A percentile compares a stretch with the other conserved stretches of the same genome.
These are phyloP conservation scores for bread wheat (Triticum aestivum) DNA, from an alignment of 176 grass and related monocot genomes.

Conservation along the genomic window DNA sequence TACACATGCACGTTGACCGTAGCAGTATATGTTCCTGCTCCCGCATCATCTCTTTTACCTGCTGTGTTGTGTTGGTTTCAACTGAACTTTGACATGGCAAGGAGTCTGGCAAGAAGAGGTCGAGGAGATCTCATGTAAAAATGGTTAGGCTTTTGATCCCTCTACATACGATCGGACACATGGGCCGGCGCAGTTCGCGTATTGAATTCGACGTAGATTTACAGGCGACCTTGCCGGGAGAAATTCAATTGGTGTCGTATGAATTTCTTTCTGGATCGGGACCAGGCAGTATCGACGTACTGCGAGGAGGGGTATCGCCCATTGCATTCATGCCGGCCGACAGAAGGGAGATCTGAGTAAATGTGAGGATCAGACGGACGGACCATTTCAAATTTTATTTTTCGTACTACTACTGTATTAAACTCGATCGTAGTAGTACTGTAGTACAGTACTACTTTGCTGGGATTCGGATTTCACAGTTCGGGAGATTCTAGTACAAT, in stretches of 20 bases:
- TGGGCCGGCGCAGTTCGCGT: slow-evolving; percentile 25
- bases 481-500: neutral
- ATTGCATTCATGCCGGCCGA: slow-evolving; percentile 32
- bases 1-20: neutral
- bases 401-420: neutral
- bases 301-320: neutral
- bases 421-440: neutral
- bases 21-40: slow-evolving; percentile 1
- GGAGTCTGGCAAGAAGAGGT: no score
- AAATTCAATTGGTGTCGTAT: neutral
- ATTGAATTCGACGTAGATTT: slow-evolving; percentile 38
- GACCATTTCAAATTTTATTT: slow-evolving; percentile 7
- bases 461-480: neutral
- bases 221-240: slow-evolving; percentile 21
- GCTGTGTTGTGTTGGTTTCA: neutral
- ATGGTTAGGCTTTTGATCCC: slow-evolving; percentile 9
- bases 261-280: slow-evolving; percentile 1
- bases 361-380: slow-evolving; percentile 9
- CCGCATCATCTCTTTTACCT: neutral
- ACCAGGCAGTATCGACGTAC: slow-evolving; percentile 25
- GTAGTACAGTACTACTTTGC: neutral
- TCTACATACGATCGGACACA: neutral
- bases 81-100: neutral
- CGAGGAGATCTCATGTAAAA: neutral
- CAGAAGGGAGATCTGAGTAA: neutral